Base-by-base conservation (phyloP, 495 filamentous ascomycete genomes). In the Coniosporium apollinis region DNA sequence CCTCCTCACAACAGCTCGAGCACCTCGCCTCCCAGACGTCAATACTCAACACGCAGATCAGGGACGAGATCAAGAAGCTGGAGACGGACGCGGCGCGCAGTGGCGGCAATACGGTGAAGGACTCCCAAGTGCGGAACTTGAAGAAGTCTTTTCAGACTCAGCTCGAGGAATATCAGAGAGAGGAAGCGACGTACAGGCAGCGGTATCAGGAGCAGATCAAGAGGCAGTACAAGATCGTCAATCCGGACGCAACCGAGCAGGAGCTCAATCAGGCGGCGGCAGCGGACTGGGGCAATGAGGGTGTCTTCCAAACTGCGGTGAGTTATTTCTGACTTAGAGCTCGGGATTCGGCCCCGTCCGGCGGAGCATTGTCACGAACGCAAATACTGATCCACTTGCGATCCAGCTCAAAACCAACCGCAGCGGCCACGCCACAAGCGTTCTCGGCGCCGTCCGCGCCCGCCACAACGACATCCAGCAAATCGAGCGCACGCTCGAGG, bases 221-320 rank as follows among this genome's bases (percentile, higher is more conserved):
- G 34, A 66, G 78, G 38, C 78, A 83, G 56, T 82, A 76, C 50
- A 62, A 68, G 24, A 81, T 82, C 47, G 76, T 83, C 37, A 82
- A 82, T 51, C 76, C 76, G 24, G 66, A 78, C 2, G 78, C 78
- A 5, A 67, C 63, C 19, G 74, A 79, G 34, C 52, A 55, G 9
- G 73, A 82, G 51, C 68, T 80, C 30, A 57, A 60, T 11, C 58
- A 74, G 48, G 76, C 77, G 3, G 53, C 62, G n/a, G 60, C 76
- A 43, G 64, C 70, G 22, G 69, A 82, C 52, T 79, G 73, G 68
- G 74, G 72, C 15, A 65, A 79, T 38, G 77, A 81, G 51, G 76
- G 78, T 43, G 71, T 83, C 38, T 83, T 82, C 60, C 74, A 79
- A 55, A 71, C 68, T 26, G 78, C 78, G 30, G 77, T 81, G 66